Base-by-base conservation (phyloP, 257 asterid species). In the Solanum ahanhuiri region DNA sequence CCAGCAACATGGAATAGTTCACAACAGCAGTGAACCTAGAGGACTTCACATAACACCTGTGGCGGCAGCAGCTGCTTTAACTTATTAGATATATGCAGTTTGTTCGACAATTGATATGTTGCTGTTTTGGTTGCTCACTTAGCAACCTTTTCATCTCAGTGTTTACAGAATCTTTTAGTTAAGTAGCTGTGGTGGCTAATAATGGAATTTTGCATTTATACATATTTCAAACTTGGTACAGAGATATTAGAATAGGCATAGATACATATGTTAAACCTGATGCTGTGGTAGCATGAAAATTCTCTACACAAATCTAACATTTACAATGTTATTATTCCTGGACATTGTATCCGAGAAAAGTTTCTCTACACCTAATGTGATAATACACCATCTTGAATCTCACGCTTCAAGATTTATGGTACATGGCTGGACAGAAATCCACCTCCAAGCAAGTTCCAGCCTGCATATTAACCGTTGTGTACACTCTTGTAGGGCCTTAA, bases 1-100 rank as follows among this genome's bases (percentile, higher is more conserved):
- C 60, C 95, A 90, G 64, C 89, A 89, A 57, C 87, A 23, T 45
- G 95, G 94, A 81, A 87, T 85, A 18, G 92, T 93, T n/a, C 86
- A 91, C 79, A 91, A 93, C 4, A 86, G 92, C 84, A 69, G 83
- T 30, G 94, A 90, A 48, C 54, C 87, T 23, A 86, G 92, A 69
- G 89, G 89, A 71, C 33, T 67, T 48, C 88, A 87, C 39, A 58
- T 73, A 30, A 23, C 70, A 86, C 48, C 90, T 14, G 73, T 86
- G 8, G 81, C 82, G 12, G 83, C 86, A 67, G 88, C 89, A 25
- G 89, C 86, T 69, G 86, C 88, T 81, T 86, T 90, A 39, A 86
- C 88, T 28, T 17, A 48, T 17, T 81, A 45, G 11, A 45, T 45
- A 81, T 28, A 81, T 45, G 41, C 84, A 30, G 43, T 48, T 81